Conservation (phyloP, 2,329 filamentous ascomycete species). For the Aspergillus versicolor region DNA sequence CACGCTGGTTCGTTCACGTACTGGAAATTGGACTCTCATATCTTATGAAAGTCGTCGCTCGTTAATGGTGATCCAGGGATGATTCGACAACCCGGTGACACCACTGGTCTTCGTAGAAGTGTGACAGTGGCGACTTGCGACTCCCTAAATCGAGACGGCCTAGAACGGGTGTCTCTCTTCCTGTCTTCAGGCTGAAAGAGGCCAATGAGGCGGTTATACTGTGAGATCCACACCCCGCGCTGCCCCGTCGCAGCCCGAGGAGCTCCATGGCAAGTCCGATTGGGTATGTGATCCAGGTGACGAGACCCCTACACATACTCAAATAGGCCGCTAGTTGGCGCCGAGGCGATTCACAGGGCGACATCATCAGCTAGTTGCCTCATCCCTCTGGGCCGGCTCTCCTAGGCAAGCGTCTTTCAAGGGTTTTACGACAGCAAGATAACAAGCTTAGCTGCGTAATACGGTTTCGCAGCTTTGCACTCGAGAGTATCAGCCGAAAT, state of each 20-base stretch:
- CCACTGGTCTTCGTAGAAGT: background rate
- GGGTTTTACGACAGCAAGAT: background rate
- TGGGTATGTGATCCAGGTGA: conserved; percentile 9
- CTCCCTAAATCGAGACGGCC: background rate
- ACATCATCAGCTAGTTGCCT: background rate
- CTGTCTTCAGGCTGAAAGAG: background rate
- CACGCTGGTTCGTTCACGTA: background rate
- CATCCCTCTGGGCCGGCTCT: background rate
- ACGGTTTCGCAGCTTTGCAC: background rate
- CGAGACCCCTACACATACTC: conserved; percentile 7
- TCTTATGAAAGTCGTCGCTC: background rate
- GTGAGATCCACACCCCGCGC: conserved; percentile 11
- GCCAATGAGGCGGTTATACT: conserved; percentile 10
- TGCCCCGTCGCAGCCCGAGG: conserved; percentile 7
- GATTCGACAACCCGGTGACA: background rate
- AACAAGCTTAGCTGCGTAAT: background rate
- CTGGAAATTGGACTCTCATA: background rate
- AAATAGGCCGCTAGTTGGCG: background rate
- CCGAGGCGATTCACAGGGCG: background rate
- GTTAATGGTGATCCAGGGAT: background rate
- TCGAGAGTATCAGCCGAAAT: background rate
- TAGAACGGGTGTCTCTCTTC: conserved; percentile 1
- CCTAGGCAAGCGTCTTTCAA: background rate
- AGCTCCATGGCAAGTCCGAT: conserved; percentile 11
- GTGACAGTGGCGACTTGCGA: conserved; percentile 1